Evolutionary conservation across 140 eudicot genomes (phyloP), one percentile per base, ranked within the genome.

Genomic region (Erigeron philadelphicus): DNA sequence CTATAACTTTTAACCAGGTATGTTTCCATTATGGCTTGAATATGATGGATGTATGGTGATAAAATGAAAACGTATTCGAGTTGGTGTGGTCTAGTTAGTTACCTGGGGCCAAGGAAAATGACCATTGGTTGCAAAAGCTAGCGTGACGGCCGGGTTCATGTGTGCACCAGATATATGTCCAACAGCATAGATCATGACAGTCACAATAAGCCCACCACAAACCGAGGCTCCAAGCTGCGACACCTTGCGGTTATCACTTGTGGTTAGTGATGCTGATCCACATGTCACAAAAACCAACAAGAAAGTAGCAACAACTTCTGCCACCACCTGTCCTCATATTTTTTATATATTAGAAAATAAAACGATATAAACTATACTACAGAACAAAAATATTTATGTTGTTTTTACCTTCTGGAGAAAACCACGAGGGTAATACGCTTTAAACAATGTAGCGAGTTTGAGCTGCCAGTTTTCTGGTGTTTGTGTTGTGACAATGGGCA

Each of bases 61-160:
- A 68, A 47, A 13, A 7, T 11, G 15, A 59, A 13, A 15, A 48
- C 42, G 31, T 44, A 67, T 10, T n/a, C 6, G 10, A 52, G 42
- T 10, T 53, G 40, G 60, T 35, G 23, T 13, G 44, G 68, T 67
- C 67, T 57, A 46, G 64, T 15, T 9, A 1, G 1, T 17, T 75
- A 76, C 97, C 88, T 84, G 90, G 11, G 64, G 64, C 97, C 95
- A 82, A 1, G 91, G 95, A n/a, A 91, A 88, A 77, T 86, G 97
- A 0, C 89, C 66, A 38, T 67, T 78, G 60, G 87, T 69, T 2
- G 92, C 95, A 62, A 91, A 88, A 60, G 97, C 97, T 0, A 86
- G 58, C 3, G 97, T 91, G 70, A 91, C 97, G 10, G 97, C 97
- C 1, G 95, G 95, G 84, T 88, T 88, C 88, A 88, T 85, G 56